A percentile compares a stretch with the other conserved stretches of the same genome.
Evolutionary conservation across 495 filamentous ascomycete species (phyloP).

Genomic region (Podospora tetraspora): DNA sequence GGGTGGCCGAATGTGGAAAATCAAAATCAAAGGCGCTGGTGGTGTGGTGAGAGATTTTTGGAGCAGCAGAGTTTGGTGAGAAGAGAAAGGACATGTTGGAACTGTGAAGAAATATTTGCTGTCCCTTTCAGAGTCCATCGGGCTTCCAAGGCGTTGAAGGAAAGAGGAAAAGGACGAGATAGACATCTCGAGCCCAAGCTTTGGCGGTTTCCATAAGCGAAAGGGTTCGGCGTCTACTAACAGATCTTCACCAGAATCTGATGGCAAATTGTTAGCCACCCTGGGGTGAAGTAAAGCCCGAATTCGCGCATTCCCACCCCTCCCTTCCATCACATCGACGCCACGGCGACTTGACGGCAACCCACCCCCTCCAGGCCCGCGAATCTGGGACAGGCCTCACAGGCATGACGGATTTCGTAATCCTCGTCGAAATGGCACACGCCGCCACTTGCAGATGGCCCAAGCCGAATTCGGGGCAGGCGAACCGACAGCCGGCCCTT

Average conservation of each 20-base stretch:
- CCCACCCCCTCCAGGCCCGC: constrained; percentile 3
- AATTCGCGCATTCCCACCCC: not conserved
- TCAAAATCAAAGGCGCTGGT: not conserved
- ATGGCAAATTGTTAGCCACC: not conserved
- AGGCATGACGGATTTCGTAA: constrained; percentile 8
- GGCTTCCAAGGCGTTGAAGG: not conserved
- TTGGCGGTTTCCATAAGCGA: not conserved
- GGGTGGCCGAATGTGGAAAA: not conserved
- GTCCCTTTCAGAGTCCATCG: not conserved
- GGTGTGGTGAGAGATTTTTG: not conserved
- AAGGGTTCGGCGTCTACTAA: not conserved
- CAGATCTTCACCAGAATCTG: not conserved
- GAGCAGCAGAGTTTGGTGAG: not conserved
- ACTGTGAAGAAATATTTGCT: not conserved
- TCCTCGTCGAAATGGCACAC: constrained; percentile 15
- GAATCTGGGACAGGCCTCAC: constrained; percentile 11
- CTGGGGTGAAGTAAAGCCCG: not conserved
- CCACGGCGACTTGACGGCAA: not conserved
- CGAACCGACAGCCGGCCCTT: not conserved
- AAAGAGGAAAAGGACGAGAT: not conserved
- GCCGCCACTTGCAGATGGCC: not conserved
- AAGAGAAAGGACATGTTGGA: not conserved
- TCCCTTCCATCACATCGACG: not conserved
- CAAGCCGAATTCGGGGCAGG: not conserved
- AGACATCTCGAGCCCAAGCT: not conserved